Base-by-base conservation (phyloP, 345 rosid species). In the Syzygium aqueum region DNA sequence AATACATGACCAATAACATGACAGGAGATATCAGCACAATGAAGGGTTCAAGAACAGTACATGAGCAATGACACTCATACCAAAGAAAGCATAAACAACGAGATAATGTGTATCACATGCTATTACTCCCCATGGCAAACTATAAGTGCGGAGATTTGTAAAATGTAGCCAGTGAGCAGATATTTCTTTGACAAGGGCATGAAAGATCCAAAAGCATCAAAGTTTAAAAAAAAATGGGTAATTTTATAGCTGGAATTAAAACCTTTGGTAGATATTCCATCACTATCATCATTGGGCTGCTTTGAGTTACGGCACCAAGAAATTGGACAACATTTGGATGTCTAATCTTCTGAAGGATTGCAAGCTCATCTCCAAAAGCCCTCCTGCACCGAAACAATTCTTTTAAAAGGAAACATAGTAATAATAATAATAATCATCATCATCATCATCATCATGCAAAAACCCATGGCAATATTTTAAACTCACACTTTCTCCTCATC, bases 251-350 rank as follows among this genome's bases (percentile, higher is more conserved):
- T 37, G 80, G 87, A 33, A 52, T 84, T 73, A 80, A 86, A 77
- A 97, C 99, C 98, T 96, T 95, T 19, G 95, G 98, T 86, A 97
- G 89, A 90, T 95, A 96, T 89, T 96, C 99, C 25, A 95, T 97
- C 80, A 97, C 99, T 89, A 96, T 97, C 99, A 97, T 97, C 99
- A 97, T 95, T 57, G 99, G 99, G 87, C 95, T 96, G 91, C 93
- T 97, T 88, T 95, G 99, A 30, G 99, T 97, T 87, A 97, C 98
- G 85, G 99, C 99, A 87, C 99, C 98, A 88, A 97, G 94, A 91
- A 97, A 97, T 90, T 97, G 99, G 30, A 97, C 98, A 7, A 96
- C 98, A 90, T 97, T 96, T 86, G 98, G 99, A 92, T 97, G 99
- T 17, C 98, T 91, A 85, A 97, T 95, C 93, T 94, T 95, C 93